Base-by-base conservation (phyloP, 1,284 basidiomycete species). In the Tylopilus sp. region DNA sequence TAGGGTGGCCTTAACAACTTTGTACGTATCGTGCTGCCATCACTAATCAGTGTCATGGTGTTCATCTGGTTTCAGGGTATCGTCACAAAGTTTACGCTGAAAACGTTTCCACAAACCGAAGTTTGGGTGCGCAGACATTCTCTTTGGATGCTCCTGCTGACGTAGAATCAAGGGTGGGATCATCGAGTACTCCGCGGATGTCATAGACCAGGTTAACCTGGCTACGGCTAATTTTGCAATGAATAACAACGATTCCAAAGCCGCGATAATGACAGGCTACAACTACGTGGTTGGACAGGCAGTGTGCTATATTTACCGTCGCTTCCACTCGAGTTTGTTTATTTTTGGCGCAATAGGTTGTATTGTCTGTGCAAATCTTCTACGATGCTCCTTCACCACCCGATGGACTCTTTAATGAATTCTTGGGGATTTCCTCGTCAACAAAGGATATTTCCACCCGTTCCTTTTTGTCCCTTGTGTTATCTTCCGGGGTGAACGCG, bases 1-100 rank as follows among this genome's bases (percentile, higher is more conserved):
- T 29, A 88, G 86, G 88, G 87, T 32, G 86, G 87, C 18, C 80
- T 84, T 64, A 89, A 90, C 67, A 90, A 89, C 72, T 89, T 88
- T 67, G 88, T 88, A 63, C 65, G 84, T 16, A n/a, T 41, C 16
- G 32, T 15, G 36, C 10, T 32, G 22, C 18, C 12, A 44, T 44
- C 49, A 18, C 5, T 7, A 15, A 39, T 36, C 8, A 10, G 33
- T 10, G n/a, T n/a, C n/a, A n/a, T n/a, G n/a, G 26, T 59, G 54
- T 39, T 36, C 19, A 62, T 8, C 13, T 33, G 39, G 24, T 49
- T 58, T 19, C 51, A 89, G 87, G 88, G 88, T 4, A 86, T 90
- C 52, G 87, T 89, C 6, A 90, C 88, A 4, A 82, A 81, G 64
- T 87, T 90, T 71, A 87, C 83, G 1, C 66, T 89, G 24, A 81